Evolutionary conservation across 495 filamentous ascomycete genomes (phyloP).

Genomic region (Talaromyces ruber): DNA sequence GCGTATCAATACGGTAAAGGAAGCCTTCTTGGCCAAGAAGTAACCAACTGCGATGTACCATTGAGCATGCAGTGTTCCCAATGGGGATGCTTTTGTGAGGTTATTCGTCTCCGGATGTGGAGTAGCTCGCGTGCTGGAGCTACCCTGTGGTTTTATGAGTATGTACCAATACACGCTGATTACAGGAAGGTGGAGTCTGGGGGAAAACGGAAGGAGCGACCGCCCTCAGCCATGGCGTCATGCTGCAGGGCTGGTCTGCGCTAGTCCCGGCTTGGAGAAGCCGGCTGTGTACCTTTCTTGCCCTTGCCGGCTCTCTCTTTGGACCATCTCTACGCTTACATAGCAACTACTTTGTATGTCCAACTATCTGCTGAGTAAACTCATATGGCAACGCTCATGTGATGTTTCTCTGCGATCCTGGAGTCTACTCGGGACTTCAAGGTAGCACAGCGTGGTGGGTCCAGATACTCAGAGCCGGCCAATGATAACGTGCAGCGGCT

Average conservation of each 20-base stretch:
- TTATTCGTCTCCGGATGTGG: conserved; percentile 1
- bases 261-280: conserved; percentile 4
- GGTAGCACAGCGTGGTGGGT: background rate
- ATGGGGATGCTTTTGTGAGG: background rate
- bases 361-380: no score
- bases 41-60: background rate
- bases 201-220: background rate
- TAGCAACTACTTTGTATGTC: no score
- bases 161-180: background rate
- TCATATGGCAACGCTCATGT: background rate
- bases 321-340: no score
- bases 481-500: background rate
- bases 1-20: background rate
- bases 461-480: background rate
- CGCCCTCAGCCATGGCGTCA: background rate
- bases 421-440: background rate
- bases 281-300: background rate
- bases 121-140: conserved; percentile 3
- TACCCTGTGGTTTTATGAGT: no score
- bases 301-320: no score
- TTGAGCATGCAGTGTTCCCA: background rate
- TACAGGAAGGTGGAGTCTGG: background rate
- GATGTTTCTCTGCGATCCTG: background rate
- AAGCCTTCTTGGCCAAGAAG: background rate
- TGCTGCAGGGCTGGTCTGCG: background rate